Evolutionary conservation across 2,329 filamentous ascomycete genomes (phyloP).

Genomic region (Alternaria dauci): DNA sequence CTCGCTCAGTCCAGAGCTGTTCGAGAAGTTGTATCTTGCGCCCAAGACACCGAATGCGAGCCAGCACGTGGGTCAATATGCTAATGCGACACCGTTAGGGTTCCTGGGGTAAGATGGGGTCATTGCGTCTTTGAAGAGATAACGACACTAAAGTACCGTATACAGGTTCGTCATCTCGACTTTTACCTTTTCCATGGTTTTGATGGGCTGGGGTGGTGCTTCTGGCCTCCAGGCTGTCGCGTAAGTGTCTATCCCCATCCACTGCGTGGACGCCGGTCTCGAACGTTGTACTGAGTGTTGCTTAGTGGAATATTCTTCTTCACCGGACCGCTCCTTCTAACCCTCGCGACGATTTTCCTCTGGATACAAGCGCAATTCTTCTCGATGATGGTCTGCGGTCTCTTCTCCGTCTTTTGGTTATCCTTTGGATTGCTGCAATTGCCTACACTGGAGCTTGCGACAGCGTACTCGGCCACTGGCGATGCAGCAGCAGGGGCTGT

Average conservation of each 20-base stretch:
- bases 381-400: slow-evolving; percentile 61
- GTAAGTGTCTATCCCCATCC: slow-evolving; percentile 18
- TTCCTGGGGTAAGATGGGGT: slow-evolving; percentile 35
- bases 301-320: slow-evolving; percentile 54
- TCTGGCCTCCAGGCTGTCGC: slow-evolving; percentile 47
- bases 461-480: slow-evolving; percentile 54
- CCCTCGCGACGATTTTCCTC: slow-evolving; percentile 60
- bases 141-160: neutral
- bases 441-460: slow-evolving; percentile 58
- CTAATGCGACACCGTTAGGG: slow-evolving; percentile 40
- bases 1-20: slow-evolving; percentile 38
- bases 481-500: slow-evolving; percentile 55
- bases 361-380: slow-evolving; percentile 55
- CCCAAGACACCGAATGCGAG: slow-evolving; percentile 36
- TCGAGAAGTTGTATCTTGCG: slow-evolving; percentile 40
- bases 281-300: neutral
- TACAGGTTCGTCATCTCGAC: slow-evolving; percentile 52
- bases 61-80: slow-evolving; percentile 28
- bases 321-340: slow-evolving; percentile 58
- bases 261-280: neutral
- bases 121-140: rapidly evolving
- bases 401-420: slow-evolving; percentile 61
- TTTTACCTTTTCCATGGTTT: slow-evolving; percentile 52
- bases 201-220: slow-evolving; percentile 54
- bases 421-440: slow-evolving; percentile 62